Base-by-base conservation (phyloP, 164 flowering plant genomes). In the Platanus orientalis region DNA sequence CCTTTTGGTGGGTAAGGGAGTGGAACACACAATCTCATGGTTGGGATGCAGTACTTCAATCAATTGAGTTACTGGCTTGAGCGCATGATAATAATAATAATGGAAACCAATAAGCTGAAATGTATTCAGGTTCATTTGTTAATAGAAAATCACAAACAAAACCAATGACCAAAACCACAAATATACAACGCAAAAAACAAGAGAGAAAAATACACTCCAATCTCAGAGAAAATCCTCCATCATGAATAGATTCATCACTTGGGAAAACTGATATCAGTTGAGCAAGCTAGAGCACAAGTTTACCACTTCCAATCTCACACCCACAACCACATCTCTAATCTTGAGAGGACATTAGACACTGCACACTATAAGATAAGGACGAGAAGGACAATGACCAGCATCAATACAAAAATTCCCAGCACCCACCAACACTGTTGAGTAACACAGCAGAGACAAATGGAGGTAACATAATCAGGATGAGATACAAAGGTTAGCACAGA, bases 341-440 rank as follows among this genome's bases (percentile, higher is more conserved):
- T 58, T 58, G 71, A 14, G 20, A 57, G 26, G 19, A 17, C 27
- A 50, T 19, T 29, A 13, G n/a, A 12, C 39, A 20, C n/a, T n/a
- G 21, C 62, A 20, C 47, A 2, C 61, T 77, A 80, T 21, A 79
- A 1, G 54, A 84, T 42, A 39, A 84, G 74, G 54, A 80, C 39
- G 23, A 84, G 42, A 34, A 84, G 63, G 40, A 81, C 12, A 45
- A 84, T 62, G 51, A 80, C 73, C 69, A 80, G 28, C 65, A 69
- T 77, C 60, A 82, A 32, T 30, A 78, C 72, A n/a, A 84, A 27
- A 54, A 81, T 39, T 28, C 30, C 78, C 71, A 80, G 61, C 70
- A 75, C 60, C 89, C 89, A 84, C 89, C 89, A 84, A 63, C 89
- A 84, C 89, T 84, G 88, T 69, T 28, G 32, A 66, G 26, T 55